Percentiles rank a stretch among this genome's conserved stretches.
Evolutionary conservation across 352 stramenopile species (phyloP).

Genomic region (Salisapilia sapeloensis): DNA sequence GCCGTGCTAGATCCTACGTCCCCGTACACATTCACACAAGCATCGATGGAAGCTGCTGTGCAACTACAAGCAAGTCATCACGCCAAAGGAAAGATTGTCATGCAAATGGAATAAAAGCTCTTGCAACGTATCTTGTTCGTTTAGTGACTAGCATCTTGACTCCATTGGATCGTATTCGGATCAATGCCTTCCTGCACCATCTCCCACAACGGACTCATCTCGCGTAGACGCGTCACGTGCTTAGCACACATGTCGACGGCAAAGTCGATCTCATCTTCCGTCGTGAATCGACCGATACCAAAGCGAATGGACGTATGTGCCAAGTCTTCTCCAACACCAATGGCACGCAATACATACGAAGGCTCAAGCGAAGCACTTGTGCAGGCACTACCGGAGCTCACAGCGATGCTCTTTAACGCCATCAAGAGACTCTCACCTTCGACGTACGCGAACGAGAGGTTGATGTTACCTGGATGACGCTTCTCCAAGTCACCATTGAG

Average conservation of each 20-base stretch:
- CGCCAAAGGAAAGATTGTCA: conserved; percentile 65
- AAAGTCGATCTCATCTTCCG: conserved; percentile 95
- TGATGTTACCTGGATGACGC: conserved; percentile 94
- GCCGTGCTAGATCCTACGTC: conserved; percentile 40
- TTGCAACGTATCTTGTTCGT: too few relatives aligned
- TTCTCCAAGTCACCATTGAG: conserved; percentile 92
- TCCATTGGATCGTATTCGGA: conserved; percentile 99
- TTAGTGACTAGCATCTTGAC: conserved; percentile 85
- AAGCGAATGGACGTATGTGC: conserved; percentile 97
- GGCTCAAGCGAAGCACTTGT: conserved; percentile 95
- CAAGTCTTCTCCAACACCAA: conserved; percentile 97
- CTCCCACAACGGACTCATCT: conserved; percentile 99
- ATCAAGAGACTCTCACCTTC: conserved; percentile 99
- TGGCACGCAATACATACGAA: conserved; percentile 96
- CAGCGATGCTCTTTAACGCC: conserved; percentile 97
- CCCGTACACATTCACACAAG: conserved; percentile 45
- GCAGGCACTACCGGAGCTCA: conserved; percentile 94
- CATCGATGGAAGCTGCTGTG: conserved; percentile 35
- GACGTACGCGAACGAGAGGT: conserved; percentile 99
- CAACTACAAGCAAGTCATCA: conserved; percentile 36
- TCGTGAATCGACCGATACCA: conserved; percentile 96
- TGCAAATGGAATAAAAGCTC: conserved; percentile 16
- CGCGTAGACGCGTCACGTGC: conserved; percentile 92
- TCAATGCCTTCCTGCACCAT: conserved; percentile 99
- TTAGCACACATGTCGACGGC: conserved; percentile 88